phyloP scores from a whole-genome alignment of 23 red algal species.

The Gracilaria gracilis region DNA sequence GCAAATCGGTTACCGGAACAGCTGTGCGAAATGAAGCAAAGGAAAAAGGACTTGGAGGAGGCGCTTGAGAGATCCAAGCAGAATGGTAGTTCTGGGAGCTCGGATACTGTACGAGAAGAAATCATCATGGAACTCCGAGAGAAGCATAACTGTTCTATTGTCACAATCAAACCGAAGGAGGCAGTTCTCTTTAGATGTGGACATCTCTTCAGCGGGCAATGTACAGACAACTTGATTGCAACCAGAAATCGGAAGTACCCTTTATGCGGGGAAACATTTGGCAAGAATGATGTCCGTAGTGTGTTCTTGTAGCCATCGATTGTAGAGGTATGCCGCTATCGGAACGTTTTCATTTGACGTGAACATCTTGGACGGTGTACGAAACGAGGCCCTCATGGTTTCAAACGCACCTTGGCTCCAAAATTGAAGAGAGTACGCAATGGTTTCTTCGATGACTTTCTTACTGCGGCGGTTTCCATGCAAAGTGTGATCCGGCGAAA shows the following conservation, averaged over 20 bases:
- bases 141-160: constrained; percentile 87
- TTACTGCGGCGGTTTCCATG: too few relatives aligned
- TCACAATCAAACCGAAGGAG: constrained; percentile 83
- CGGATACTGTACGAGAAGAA: constrained; percentile 73
- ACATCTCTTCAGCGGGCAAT: constrained; percentile 94
- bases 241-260: constrained; percentile 97
- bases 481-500: too few relatives aligned
- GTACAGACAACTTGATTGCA: constrained; percentile 91
- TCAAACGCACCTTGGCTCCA: too few relatives aligned
- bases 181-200: constrained; percentile 89
- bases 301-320: constrained; percentile 82
- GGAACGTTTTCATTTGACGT: not conserved
- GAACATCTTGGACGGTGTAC: too few relatives aligned
- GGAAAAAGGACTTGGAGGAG: constrained; percentile 39
- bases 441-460: too few relatives aligned
- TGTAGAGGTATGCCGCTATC: not conserved
- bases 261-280: constrained; percentile 87
- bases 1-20: constrained; percentile 52
- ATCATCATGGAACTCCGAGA: constrained; percentile 80
- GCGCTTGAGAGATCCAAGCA: constrained; percentile 40
- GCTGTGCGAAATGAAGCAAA: constrained; percentile 29
- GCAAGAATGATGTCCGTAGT: constrained; percentile 78
- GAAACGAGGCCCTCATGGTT: too few relatives aligned
- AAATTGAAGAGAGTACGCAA: too few relatives aligned
- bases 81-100: constrained; percentile 42